These are phyloP conservation scores for Phoenix dactylifera DNA, from an alignment of 176 grass and related monocot genomes.

Conservation along the genomic window DNA sequence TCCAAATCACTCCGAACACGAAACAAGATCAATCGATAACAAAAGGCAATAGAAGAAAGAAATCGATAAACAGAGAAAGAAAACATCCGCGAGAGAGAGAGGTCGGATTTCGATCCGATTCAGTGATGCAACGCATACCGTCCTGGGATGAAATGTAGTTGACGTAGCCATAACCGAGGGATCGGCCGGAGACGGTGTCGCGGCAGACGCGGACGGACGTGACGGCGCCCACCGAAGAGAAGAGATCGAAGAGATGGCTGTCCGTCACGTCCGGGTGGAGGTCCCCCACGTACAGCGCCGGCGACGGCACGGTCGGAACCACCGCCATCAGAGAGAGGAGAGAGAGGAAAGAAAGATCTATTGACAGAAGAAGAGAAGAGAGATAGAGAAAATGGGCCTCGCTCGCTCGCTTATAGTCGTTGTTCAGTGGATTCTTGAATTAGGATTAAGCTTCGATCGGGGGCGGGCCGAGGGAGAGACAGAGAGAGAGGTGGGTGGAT, in stretches of 20 bases:
- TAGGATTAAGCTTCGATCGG: neutral
- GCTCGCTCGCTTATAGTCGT: neutral
- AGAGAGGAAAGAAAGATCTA: neutral
- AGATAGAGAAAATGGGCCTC: too few relatives aligned
- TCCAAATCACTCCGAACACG: too few relatives aligned
- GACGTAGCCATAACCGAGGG: conserved; percentile 55
- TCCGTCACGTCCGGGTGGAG: conserved; percentile 36
- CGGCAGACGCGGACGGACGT: conserved; percentile 55
- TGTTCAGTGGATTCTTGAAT: too few relatives aligned
- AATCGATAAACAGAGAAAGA: too few relatives aligned
- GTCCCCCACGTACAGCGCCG: conserved; percentile 67
- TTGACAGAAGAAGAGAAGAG: neutral
- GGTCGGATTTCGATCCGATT: too few relatives aligned
- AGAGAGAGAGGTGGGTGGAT: neutral
- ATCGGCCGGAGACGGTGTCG: conserved; percentile 37
- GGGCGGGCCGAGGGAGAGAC: neutral
- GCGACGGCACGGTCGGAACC: neutral
- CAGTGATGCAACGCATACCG: conserved; percentile 22
- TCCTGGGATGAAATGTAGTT: conserved; percentile 46
- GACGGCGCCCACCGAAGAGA: conserved; percentile 42
- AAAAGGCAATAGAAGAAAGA: too few relatives aligned
- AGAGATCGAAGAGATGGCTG: conserved; percentile 34
- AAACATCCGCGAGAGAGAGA: neutral
- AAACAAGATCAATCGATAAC: too few relatives aligned
- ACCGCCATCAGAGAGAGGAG: neutral